These are phyloP conservation scores for Pholiota adiposa DNA, from an alignment of 1,284 basidiomycete genomes.

Conservation along the genomic window DNA sequence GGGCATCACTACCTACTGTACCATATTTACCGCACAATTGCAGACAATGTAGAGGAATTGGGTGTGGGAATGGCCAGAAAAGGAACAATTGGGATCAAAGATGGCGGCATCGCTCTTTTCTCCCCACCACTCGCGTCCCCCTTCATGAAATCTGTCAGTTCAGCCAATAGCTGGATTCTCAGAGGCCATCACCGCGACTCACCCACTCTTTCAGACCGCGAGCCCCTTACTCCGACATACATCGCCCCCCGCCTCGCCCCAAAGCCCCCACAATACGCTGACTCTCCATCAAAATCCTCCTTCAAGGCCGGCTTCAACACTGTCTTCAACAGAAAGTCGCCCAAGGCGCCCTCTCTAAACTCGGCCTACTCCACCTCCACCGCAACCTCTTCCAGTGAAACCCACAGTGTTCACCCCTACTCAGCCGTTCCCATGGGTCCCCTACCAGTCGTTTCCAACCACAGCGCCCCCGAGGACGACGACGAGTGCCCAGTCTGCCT, in stretches of 20 bases:
- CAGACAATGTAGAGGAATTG: slow-evolving; percentile 1
- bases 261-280: slow-evolving; percentile 35
- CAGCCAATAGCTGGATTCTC: slow-evolving; percentile 35
- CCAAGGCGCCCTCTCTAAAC: slow-evolving; percentile 28
- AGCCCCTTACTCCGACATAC: slow-evolving; percentile 49
- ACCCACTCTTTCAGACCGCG: slow-evolving; percentile 29
- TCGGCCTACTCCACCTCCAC: slow-evolving; percentile 43
- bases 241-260: slow-evolving; percentile 42
- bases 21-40: background rate
- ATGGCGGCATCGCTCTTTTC: slow-evolving; percentile 2
- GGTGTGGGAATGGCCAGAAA: slow-evolving; percentile 25
- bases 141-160: slow-evolving; percentile 39
- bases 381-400: slow-evolving; percentile 36
- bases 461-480: slow-evolving; percentile 70
- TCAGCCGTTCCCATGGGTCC: slow-evolving; percentile 60
- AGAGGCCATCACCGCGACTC: slow-evolving; percentile 36
- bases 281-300: slow-evolving; percentile 22
- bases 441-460: slow-evolving; percentile 68
- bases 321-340: slow-evolving; percentile 38
- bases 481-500: slow-evolving; percentile 91
- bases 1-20: background rate
- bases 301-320: slow-evolving; percentile 36
- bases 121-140: slow-evolving; percentile 2
- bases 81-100: slow-evolving; percentile 21
- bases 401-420: slow-evolving; percentile 47